These are phyloP conservation scores for Pythium guiyangense DNA, from an alignment of 352 stramenopile genomes.

Conservation along the genomic window DNA sequence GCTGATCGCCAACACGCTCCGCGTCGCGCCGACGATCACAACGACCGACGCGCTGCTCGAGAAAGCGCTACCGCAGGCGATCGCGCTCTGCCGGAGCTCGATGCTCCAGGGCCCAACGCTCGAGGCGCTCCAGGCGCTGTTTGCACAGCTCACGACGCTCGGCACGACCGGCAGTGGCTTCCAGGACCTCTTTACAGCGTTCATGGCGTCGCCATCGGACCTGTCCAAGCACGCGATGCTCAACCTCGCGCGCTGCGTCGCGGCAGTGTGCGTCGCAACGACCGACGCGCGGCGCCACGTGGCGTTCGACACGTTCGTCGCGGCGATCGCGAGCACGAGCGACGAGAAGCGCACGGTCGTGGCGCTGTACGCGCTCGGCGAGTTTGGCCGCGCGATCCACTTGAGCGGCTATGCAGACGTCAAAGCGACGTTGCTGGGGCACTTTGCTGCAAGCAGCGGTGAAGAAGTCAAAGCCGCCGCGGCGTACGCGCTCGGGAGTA, in stretches of 20 bases:
- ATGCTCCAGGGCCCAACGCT: conserved; percentile 88
- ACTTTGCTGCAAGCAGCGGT: conserved; percentile 60
- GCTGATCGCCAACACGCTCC: conserved; percentile 75
- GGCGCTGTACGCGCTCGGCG: conserved; percentile 92
- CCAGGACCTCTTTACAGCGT: conserved; percentile 73
- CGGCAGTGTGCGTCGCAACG: conserved; percentile 71
- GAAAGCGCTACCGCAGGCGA: conserved; percentile 67
- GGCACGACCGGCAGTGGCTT: conserved; percentile 67
- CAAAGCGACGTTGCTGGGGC: conserved; percentile 88
- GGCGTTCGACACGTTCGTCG: conserved; percentile 73
- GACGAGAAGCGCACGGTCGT: conserved; percentile 83
- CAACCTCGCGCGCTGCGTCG: conserved; percentile 93
- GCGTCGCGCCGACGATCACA: conserved; percentile 55
- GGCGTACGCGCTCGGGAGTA: conserved; percentile 94
- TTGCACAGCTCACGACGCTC: conserved; percentile 65
- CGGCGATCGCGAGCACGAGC: conserved; percentile 50
- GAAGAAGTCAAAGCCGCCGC: conserved; percentile 97
- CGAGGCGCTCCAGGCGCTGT: conserved; percentile 48
- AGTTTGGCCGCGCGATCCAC: conserved; percentile 93
- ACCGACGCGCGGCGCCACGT: conserved; percentile 50
- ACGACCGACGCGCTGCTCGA: conserved; percentile 52
- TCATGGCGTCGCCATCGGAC: conserved; percentile 61
- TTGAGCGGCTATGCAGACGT: conserved; percentile 83
- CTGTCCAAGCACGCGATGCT: conserved; percentile 90
- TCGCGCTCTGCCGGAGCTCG: conserved; percentile 89